A percentile compares a stretch with the other conserved stretches of the same genome.
Conservation (phyloP, 176 grass and related monocot genomes). For the Triticum dicoccoides region DNA sequence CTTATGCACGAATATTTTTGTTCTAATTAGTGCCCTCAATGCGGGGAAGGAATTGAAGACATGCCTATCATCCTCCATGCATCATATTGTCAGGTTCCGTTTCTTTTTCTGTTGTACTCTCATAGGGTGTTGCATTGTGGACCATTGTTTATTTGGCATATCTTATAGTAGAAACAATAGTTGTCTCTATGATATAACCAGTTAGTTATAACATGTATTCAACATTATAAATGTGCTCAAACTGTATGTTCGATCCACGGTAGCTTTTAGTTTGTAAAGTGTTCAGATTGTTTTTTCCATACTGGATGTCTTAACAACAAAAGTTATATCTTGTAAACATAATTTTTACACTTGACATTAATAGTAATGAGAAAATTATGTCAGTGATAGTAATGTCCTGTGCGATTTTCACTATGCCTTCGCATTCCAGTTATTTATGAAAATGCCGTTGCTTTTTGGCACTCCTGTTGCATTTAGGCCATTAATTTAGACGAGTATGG, state of each 20-base stretch:
- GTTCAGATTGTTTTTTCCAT: neutral
- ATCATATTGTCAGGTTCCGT: neutral
- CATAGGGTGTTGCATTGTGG: neutral
- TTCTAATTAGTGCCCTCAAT: slow-evolving; percentile 54
- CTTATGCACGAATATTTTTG: neutral
- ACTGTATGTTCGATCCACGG: neutral
- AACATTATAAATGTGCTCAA: neutral
- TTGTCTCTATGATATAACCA: too few relatives aligned
- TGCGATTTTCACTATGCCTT: too few relatives aligned
- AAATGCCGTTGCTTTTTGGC: too few relatives aligned
- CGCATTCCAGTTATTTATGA: too few relatives aligned
- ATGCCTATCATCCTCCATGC: slow-evolving; percentile 46
- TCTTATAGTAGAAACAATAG: too few relatives aligned
- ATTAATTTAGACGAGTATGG: too few relatives aligned
- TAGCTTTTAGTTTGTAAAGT: neutral
- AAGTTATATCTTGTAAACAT: neutral
- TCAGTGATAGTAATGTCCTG: too few relatives aligned
- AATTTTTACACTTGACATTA: neutral
- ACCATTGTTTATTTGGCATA: too few relatives aligned
- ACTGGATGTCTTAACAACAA: neutral
- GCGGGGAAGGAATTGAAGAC: slow-evolving; percentile 30
- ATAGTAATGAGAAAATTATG: neutral
- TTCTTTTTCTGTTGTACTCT: neutral
- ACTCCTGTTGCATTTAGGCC: too few relatives aligned
- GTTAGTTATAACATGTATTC: too few relatives aligned